These are phyloP conservation scores for Moricandia moricandioides DNA, from an alignment of 345 rosid species.

Conservation along the genomic window DNA sequence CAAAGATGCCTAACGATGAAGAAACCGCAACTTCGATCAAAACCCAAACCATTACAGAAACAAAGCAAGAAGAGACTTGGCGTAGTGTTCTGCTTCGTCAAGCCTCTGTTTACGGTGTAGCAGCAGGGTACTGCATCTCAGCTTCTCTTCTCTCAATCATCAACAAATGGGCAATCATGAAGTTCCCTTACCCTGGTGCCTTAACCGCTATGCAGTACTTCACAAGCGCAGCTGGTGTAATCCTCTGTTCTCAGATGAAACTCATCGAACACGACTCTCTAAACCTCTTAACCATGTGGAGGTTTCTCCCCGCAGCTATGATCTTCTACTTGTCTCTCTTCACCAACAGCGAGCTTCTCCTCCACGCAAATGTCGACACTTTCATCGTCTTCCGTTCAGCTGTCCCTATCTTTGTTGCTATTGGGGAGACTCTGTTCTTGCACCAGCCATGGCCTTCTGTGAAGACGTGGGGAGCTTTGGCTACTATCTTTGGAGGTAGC, in stretches of 20 bases:
- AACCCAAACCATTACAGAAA: constrained; percentile 26
- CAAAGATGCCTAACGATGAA: constrained; percentile 48
- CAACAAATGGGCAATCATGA: constrained; percentile 97
- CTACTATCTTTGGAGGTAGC: constrained; percentile 84
- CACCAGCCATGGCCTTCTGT: constrained; percentile 88
- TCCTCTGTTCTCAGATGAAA: constrained; percentile 55
- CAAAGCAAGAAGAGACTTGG: constrained; percentile 42
- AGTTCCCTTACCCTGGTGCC: constrained; percentile 95
- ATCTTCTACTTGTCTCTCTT: constrained; percentile 90
- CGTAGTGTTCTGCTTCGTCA: constrained; percentile 48
- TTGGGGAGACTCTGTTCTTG: constrained; percentile 82
- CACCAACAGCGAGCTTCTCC: constrained; percentile 95
- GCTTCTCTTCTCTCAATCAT: constrained; percentile 94
- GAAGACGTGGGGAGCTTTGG: constrained; percentile 77
- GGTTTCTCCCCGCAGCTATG: constrained; percentile 89
- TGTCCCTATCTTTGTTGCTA: constrained; percentile 89
- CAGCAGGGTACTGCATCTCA: constrained; percentile 87
- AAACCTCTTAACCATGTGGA: constrained; percentile 79
- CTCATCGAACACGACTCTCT: constrained; percentile 68
- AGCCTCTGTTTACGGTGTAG: constrained; percentile 71
- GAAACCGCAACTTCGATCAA: constrained; percentile 42
- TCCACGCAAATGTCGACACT: constrained; percentile 95
- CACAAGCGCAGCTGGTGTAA: constrained; percentile 82
- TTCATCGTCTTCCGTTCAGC: constrained; percentile 91
- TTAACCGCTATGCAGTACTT: constrained; percentile 91